These are phyloP conservation scores for Neurospora intermedia DNA, from an alignment of 495 filamentous ascomycete genomes.

Conservation along the genomic window DNA sequence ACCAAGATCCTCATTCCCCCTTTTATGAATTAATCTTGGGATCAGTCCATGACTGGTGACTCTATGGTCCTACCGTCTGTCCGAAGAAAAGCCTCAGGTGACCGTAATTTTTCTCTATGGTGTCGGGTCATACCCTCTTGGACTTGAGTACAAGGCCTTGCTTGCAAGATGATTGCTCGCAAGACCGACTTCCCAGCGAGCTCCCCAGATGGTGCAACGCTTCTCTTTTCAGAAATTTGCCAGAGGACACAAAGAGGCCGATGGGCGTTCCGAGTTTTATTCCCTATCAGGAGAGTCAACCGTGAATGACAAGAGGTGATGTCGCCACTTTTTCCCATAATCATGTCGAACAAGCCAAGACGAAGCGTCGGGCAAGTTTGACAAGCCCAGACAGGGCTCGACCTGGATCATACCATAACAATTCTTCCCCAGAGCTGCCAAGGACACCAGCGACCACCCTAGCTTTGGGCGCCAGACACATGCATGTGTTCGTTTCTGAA, in stretches of 20 bases:
- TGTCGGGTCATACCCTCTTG: not conserved
- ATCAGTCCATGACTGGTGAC: not conserved
- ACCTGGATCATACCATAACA: not conserved
- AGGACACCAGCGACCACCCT: not conserved
- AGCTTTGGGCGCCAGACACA: not conserved
- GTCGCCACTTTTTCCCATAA: not conserved
- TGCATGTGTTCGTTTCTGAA: not conserved
- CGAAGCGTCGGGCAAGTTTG: not conserved
- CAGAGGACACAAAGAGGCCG: not conserved
- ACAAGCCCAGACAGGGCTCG: not conserved
- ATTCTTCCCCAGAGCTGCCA: not conserved
- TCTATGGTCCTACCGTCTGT: not conserved
- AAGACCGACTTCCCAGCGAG: not conserved
- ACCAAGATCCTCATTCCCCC: not conserved
- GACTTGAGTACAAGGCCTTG: not conserved
- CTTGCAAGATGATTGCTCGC: not conserved
- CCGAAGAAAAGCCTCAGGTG: not conserved
- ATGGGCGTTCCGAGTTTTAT: not conserved
- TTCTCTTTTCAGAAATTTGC: not conserved
- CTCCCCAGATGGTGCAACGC: not conserved
- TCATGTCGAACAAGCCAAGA: not conserved
- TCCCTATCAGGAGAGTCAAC: not conserved
- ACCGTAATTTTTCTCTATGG: slow-evolving; percentile 10
- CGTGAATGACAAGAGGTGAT: not conserved
- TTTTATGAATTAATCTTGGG: not conserved